Conservation (phyloP, 495 filamentous ascomycete species). For the Talaromyces nanjingensis region DNA sequence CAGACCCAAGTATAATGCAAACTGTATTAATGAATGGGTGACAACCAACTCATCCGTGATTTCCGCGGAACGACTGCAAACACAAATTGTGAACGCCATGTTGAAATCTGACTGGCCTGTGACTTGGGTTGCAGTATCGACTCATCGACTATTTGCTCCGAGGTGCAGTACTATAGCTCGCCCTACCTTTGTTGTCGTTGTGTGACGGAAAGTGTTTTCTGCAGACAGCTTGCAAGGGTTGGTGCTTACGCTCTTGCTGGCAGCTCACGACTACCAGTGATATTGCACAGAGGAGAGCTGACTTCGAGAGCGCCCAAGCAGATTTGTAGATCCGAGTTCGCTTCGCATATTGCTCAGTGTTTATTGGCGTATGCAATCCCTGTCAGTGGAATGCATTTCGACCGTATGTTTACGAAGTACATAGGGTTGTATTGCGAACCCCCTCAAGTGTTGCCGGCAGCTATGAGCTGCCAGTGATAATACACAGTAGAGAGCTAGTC, state of each 20-base stretch:
- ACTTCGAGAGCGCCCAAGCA: background rate
- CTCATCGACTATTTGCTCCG: background rate
- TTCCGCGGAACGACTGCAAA: background rate
- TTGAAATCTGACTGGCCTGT: background rate
- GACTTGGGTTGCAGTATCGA: background rate
- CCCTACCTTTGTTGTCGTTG: background rate
- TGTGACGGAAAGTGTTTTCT: background rate
- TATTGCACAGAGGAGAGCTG: background rate
- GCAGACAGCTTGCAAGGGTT: background rate
- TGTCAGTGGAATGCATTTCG: background rate
- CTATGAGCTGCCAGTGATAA: no score
- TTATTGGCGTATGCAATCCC: background rate
- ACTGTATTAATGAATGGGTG: no score
- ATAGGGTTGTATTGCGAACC: no score
- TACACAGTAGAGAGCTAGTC: no score
- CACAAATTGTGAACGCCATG: background rate
- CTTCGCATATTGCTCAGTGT: background rate
- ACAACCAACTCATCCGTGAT: background rate
- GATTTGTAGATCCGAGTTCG: background rate
- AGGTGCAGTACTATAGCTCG: background rate
- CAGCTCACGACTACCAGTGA: background rate
- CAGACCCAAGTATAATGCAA: no score
- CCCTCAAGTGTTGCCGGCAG: no score
- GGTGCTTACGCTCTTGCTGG: background rate
- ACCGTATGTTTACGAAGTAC: background rate